Percentiles rank a stretch among this genome's conserved stretches.
These are phyloP conservation scores for Sclerotinia nivalis DNA, from an alignment of 2,329 filamentous ascomycete species.

Conservation along the genomic window DNA sequence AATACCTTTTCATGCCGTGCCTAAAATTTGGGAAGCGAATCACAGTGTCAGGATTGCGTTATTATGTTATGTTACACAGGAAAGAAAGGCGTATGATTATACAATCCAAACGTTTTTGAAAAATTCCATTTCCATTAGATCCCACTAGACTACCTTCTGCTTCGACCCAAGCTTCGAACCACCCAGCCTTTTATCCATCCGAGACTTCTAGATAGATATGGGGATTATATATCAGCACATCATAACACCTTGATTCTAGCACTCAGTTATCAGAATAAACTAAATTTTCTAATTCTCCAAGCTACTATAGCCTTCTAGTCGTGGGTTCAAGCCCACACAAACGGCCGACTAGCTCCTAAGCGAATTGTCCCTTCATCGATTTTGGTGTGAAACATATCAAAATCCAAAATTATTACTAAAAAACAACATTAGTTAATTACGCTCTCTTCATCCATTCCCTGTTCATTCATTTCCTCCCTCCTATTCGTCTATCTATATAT, in stretches of 20 bases:
- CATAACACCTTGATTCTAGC: not conserved
- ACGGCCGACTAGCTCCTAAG: no score
- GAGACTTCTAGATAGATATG: not conserved
- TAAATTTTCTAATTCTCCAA: not conserved
- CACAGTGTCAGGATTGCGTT: not conserved
- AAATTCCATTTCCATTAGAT: not conserved
- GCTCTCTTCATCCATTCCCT: no score
- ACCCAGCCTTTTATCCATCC: not conserved
- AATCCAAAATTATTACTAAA: no score
- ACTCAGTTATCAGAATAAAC: not conserved
- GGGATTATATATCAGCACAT: not conserved
- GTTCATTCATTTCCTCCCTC: no score
- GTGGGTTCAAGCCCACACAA: not conserved
- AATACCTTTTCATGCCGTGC: not conserved
- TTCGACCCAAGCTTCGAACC: not conserved
- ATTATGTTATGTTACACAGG: not conserved
- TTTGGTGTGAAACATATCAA: no score
- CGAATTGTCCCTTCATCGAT: no score
- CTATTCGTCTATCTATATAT: no score
- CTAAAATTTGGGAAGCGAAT: not conserved
- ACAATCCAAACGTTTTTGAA: not conserved
- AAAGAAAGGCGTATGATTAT: not conserved
- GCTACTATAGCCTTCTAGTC: no score
- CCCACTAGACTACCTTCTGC: not conserved
- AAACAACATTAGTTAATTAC: no score